Evolutionary conservation across 176 grass and related monocot genomes (phyloP).

Genomic region (Oryza meridionalis): DNA sequence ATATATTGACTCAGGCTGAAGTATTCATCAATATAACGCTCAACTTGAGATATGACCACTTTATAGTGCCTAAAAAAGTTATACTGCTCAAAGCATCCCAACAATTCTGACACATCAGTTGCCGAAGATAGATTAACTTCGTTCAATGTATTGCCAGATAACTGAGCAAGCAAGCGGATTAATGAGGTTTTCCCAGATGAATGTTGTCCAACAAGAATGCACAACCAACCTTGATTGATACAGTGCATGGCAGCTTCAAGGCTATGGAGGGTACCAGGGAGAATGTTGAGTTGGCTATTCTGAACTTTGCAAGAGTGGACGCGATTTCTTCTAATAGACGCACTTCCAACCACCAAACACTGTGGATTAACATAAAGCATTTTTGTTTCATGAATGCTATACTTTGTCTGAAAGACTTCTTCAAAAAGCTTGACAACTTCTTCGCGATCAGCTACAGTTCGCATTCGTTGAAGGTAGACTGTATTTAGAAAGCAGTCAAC

Average conservation of each 20-base stretch:
- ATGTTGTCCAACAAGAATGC: constrained; percentile 84
- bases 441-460: constrained; percentile 65
- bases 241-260: constrained; percentile 86
- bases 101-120: constrained; percentile 93
- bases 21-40: constrained; percentile 78
- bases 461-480: constrained; percentile 93
- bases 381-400: constrained; percentile 58
- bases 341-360: constrained; percentile 70
- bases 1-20: constrained; percentile 65
- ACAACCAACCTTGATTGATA: constrained; percentile 79
- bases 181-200: constrained; percentile 97
- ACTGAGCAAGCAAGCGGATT: constrained; percentile 79
- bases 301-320: constrained; percentile 60
- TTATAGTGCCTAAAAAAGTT: constrained; percentile 83
- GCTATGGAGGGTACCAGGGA: constrained; percentile 68
- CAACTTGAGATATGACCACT: constrained; percentile 63
- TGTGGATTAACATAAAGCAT: constrained; percentile 70
- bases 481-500: constrained; percentile 80
- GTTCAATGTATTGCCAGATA: constrained; percentile 81
- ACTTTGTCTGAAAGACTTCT: constrained; percentile 66
- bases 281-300: constrained; percentile 68
- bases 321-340: constrained; percentile 66
- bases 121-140: constrained; percentile 88
- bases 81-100: constrained; percentile 99
- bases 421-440: constrained; percentile 87